phyloP scores from a whole-genome alignment of 2,329 filamentous ascomycete species.

The Cytospora schulzeri region DNA sequence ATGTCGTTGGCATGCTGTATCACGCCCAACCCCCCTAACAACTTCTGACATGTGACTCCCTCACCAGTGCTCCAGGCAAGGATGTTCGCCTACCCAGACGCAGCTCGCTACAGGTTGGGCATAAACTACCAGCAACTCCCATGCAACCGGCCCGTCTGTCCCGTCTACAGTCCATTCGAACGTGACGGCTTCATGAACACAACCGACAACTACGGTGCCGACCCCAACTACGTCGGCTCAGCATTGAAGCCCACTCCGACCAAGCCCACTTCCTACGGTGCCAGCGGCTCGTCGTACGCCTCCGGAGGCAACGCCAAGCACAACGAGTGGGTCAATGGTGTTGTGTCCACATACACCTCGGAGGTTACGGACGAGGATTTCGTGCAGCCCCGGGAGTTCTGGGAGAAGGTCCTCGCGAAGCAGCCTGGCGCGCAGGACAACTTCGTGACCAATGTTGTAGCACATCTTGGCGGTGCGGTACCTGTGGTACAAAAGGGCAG shows the following conservation, averaged over 20 bases:
- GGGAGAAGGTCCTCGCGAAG: background rate
- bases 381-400: background rate
- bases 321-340: background rate
- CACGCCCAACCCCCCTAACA: background rate
- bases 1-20: background rate
- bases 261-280: background rate
- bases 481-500: background rate
- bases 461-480: background rate
- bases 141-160: slow-evolving; percentile 37
- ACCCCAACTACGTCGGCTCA: background rate
- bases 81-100: slow-evolving; percentile 64
- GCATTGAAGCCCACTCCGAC: background rate
- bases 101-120: slow-evolving; percentile 65
- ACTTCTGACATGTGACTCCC: background rate
- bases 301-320: background rate
- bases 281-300: background rate
- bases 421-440: background rate
- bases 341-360: background rate
- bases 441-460: background rate
- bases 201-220: background rate
- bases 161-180: too few species aligned
- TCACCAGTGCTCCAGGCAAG: slow-evolving; percentile 57
- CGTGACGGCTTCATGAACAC: background rate
- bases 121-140: slow-evolving; percentile 67
- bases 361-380: background rate